Evolutionary conservation across 345 rosid genomes (phyloP).

Genomic region (Trapa bicornis): DNA sequence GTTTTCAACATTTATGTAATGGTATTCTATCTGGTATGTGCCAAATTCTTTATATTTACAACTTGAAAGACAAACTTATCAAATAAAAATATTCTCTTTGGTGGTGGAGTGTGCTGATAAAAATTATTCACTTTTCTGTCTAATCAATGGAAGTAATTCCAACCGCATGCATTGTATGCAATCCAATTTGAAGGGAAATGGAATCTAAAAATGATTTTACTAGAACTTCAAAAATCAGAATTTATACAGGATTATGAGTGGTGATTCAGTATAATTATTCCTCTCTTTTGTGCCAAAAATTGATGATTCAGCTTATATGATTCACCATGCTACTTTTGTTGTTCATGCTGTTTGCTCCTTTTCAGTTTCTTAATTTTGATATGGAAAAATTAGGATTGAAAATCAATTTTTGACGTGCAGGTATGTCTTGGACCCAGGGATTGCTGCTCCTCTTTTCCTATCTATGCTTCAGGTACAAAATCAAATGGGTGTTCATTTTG

Average conservation of each 20-base stretch:
- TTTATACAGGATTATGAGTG: not conserved
- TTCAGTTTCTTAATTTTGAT: not conserved
- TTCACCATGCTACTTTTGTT: not conserved
- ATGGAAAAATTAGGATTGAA: not conserved
- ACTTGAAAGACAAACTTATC: not conserved
- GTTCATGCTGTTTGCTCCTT: constrained; percentile 4
- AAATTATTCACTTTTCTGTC: not conserved
- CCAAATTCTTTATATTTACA: not conserved
- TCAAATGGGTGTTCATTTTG: constrained; percentile 13
- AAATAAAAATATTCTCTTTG: not conserved
- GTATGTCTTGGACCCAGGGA: constrained; percentile 93
- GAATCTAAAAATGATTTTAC: not conserved
- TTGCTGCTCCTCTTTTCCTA: constrained; percentile 93
- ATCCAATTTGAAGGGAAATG: not conserved
- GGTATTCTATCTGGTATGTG: not conserved
- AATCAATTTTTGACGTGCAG: constrained; percentile 26
- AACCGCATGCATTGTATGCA: not conserved
- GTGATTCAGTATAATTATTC: too few species aligned
- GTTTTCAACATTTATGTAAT: not conserved
- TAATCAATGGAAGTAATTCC: not conserved
- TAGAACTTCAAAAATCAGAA: not conserved
- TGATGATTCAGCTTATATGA: not conserved
- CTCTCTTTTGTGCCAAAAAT: too few species aligned
- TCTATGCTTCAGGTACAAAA: constrained; percentile 84
- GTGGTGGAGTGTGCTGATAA: not conserved